Conservation (phyloP, 2,329 filamentous ascomycete species). For the Calonectria hawksworthii region DNA sequence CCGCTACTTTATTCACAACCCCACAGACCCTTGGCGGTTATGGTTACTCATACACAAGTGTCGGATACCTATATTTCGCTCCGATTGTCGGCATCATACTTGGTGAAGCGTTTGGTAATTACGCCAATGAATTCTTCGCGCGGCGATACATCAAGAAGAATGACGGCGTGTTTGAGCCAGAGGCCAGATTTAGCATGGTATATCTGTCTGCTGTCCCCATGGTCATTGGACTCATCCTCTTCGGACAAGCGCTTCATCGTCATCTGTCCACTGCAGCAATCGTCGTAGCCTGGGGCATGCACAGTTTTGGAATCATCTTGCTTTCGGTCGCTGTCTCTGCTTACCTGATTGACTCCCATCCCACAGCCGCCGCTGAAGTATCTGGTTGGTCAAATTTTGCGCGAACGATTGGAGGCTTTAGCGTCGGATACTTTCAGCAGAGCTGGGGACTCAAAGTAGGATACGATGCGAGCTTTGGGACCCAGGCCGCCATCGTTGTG, state of each 20-base stretch:
- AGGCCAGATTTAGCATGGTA: conserved; percentile 65
- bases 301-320: conserved; percentile 69
- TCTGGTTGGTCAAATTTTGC: conserved; percentile 57
- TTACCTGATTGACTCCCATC: conserved; percentile 65
- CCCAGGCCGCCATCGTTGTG: conserved; percentile 49
- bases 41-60: conserved; percentile 62
- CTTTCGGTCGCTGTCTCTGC: conserved; percentile 62
- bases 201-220: conserved; percentile 64
- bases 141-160: conserved; percentile 60
- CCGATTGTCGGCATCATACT: conserved; percentile 67
- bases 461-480: conserved; percentile 36
- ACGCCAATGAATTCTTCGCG: conserved; percentile 66
- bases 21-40: conserved; percentile 57
- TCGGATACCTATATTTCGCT: conserved; percentile 71
- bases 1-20: conserved; percentile 62
- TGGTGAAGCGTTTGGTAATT: conserved; percentile 68
- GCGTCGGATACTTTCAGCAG: conserved; percentile 63
- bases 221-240: conserved; percentile 62
- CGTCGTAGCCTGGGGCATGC: conserved; percentile 61
- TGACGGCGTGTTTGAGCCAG: conserved; percentile 68
- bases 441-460: conserved; percentile 56
- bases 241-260: conserved; percentile 66
- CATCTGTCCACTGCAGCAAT: conserved; percentile 50
- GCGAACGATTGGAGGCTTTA: conserved; percentile 60
- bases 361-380: conserved; percentile 61